Evolutionary conservation across 257 asterid species (phyloP), one percentile per base, ranked within the genome.

Genomic region (Ehretia macrophylla): DNA sequence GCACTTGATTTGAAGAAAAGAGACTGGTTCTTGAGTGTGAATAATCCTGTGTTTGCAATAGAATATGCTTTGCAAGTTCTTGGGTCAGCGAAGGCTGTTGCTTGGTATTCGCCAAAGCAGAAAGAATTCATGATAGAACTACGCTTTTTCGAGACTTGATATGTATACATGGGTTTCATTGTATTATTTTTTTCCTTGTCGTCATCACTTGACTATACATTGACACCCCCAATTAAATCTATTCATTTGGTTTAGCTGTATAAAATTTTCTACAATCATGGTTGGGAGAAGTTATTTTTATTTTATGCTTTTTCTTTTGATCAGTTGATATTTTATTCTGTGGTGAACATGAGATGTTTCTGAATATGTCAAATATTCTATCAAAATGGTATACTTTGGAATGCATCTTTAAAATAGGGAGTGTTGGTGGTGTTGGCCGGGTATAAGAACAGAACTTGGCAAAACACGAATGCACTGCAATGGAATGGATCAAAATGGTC

Each of bases 1-100:
- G 70, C 58, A 42, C 38, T 86, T 53, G 91, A 86, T 74, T 39
- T 42, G 74, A 80, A 72, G 75, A 77, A 75, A 50, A 50, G 59
- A 51, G 81, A 70, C n/a, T 63, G 73, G 72, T 59, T 58, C 44
- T 58, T 85, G 16, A 70, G 68, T 35, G 75, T 78, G 75, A 70
- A 68, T 22, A 81, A 88, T 68, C 94, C 94, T 8, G 80, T 86
- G 12, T 59, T 80, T 63, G 97, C 95, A 32, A 50, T 86, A 6
- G 97, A 89, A 47, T 77, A 89, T 40, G 91, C 95, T 4, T 73
- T 86, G 72, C 95, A 84, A 69, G 94, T 89, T 79, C 95, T 84
- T 60, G 79, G 72, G 14, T 84, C 97, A 12, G 97, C 97, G 8
- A 89, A 89, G 72, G 97, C 95, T 51, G 77, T 89, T 64, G 95